Conservation (phyloP, 1,139 yeast species). For the Eremothecium coryli region DNA sequence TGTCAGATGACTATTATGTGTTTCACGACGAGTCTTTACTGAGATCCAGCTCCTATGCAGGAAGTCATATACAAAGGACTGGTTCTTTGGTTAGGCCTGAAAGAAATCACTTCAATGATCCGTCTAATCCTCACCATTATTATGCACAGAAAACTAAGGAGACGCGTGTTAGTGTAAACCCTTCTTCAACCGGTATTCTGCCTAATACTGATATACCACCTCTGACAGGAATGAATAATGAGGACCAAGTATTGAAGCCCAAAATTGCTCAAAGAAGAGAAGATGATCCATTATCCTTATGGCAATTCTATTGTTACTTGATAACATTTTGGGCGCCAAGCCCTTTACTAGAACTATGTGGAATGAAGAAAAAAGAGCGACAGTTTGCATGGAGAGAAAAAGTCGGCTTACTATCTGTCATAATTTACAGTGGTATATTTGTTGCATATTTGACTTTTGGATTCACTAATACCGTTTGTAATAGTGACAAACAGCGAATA, state of each 20-base stretch:
- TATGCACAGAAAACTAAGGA: constrained; percentile 76
- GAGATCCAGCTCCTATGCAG: constrained; percentile 7
- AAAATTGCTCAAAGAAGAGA: constrained; percentile 8
- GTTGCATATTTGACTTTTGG: constrained; percentile 89
- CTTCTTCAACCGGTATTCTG: constrained; percentile 67
- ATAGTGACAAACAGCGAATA: constrained; percentile 41
- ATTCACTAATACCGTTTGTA: constrained; percentile 78
- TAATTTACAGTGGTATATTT: constrained; percentile 62
- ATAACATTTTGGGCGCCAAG: constrained; percentile 92
- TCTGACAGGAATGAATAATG: constrained; percentile 10
- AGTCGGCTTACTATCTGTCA: constrained; percentile 71
- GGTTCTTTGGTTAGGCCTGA: constrained; percentile 71
- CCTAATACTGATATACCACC: constrained; percentile 34
- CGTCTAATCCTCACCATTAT: constrained; percentile 65
- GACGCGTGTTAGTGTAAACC: constrained; percentile 56
- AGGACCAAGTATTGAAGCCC: constrained; percentile 8
- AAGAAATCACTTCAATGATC: constrained; percentile 55
- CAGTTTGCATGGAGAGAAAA: constrained; percentile 98
- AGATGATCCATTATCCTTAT: constrained; percentile 43
- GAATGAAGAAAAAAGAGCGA: constrained; percentile 68
- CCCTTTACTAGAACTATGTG: constrained; percentile 60
- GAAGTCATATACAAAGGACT: constrained; percentile 16
- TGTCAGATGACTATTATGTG: constrained; percentile 11
- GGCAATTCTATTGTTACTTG: constrained; percentile 74
- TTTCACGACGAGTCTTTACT: constrained; percentile 12